Conservation (phyloP, 2,329 filamentous ascomycete genomes). For the Herpotrichia juniperi region DNA sequence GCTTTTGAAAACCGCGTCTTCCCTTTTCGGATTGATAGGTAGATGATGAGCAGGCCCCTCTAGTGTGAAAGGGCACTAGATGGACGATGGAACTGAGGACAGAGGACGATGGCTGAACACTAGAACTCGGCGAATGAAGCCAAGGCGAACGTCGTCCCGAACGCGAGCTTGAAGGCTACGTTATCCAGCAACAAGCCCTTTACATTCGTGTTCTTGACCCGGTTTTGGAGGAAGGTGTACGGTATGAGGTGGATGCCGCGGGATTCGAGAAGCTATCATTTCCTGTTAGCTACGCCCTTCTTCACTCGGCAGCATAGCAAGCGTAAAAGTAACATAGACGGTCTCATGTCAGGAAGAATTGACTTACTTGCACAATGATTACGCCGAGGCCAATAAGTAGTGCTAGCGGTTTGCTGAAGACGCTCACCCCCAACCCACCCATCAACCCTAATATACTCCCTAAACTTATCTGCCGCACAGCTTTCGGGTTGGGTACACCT, state of each 20-base stretch:
- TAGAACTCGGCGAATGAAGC: constrained; percentile 66
- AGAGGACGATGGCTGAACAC: too few relatives aligned
- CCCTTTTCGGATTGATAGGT: background rate
- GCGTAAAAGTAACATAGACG: background rate
- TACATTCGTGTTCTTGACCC: constrained; percentile 58
- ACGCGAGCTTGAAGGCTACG: constrained; percentile 70
- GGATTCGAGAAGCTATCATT: constrained; percentile 57
- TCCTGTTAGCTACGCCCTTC: constrained; percentile 19
- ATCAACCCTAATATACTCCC: constrained; percentile 53
- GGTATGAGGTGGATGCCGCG: constrained; percentile 59
- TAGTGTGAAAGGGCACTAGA: too few relatives aligned
- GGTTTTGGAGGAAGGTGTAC: constrained; percentile 56
- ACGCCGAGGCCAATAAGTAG: constrained; percentile 70
- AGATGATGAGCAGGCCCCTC: too few relatives aligned
- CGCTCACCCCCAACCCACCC: constrained; percentile 67
- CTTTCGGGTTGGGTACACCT: constrained; percentile 48
- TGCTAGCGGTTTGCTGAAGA: constrained; percentile 74
- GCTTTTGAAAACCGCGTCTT: constrained; percentile 24
- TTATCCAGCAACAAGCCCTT: constrained; percentile 61
- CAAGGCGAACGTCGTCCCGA: constrained; percentile 74
- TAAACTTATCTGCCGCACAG: constrained; percentile 52
- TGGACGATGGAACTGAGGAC: too few relatives aligned
- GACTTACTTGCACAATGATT: constrained; percentile 65
- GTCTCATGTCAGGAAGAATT: too few relatives aligned
- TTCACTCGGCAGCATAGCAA: background rate